phyloP scores from a whole-genome alignment of 352 stramenopile genomes.

The Pelagophyceae sp. region DNA sequence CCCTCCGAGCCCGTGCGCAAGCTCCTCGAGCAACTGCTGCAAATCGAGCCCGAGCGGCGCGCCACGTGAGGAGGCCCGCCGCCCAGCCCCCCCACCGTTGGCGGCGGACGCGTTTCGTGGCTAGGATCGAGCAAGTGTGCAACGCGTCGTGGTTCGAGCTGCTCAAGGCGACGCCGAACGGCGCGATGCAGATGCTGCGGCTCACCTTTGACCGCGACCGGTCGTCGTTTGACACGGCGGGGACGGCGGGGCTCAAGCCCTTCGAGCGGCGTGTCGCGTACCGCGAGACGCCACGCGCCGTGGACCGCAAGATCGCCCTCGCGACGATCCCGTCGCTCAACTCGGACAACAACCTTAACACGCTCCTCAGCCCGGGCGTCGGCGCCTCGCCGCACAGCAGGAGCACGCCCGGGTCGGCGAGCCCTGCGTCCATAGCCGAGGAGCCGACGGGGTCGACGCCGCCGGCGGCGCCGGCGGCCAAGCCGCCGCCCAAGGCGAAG shows the following conservation, averaged over 20 bases:
- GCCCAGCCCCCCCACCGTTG: too few relatives aligned
- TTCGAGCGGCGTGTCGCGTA: neutral
- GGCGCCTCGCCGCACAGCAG: too few relatives aligned
- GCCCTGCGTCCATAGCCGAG: too few relatives aligned
- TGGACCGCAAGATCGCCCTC: neutral
- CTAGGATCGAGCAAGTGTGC: conserved; percentile 4
- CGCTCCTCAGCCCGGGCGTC: too few relatives aligned
- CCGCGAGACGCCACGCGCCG: neutral
- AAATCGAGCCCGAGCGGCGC: conserved; percentile 13
- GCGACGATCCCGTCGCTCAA: neutral
- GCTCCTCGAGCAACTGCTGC: neutral
- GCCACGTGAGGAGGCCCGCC: too few relatives aligned
- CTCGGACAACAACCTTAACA: neutral
- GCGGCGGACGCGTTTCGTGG: too few relatives aligned
- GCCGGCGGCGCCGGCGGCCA: too few relatives aligned
- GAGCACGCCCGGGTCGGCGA: too few relatives aligned
- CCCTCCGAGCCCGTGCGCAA: conserved; percentile 5
- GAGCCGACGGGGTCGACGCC: too few relatives aligned
- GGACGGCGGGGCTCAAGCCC: neutral
- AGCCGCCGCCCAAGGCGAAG: too few relatives aligned
- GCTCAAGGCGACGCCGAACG: neutral
- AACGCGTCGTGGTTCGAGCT: conserved; percentile 1
- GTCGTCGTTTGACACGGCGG: neutral
- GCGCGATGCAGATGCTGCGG: neutral
- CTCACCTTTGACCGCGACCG: conserved; percentile 15